Conservation (phyloP, 139 green algal genomes). For the Penium margaritaceum region DNA sequence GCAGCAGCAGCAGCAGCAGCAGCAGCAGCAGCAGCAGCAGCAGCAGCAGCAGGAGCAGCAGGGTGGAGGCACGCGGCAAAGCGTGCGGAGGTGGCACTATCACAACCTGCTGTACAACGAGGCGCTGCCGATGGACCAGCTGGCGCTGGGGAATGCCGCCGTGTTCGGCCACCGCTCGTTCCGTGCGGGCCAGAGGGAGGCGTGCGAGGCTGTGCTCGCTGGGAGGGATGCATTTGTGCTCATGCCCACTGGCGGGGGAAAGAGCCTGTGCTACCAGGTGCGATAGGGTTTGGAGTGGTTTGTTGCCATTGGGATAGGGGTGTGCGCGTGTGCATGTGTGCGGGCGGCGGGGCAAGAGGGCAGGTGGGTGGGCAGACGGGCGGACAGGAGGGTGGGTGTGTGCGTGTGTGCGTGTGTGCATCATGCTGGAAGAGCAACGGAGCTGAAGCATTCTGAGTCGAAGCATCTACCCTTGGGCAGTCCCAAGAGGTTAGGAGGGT, state of each 20-base stretch:
- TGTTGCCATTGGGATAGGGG: too few relatives aligned
- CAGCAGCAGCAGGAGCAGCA: not conserved
- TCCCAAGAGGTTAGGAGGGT: too few relatives aligned
- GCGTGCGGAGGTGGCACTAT: not conserved
- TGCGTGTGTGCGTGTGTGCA: too few relatives aligned
- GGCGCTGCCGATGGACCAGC: conserved; percentile 25
- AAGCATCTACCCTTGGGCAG: too few relatives aligned
- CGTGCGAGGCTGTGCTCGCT: conserved; percentile 59
- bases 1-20: too few relatives aligned
- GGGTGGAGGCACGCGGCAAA: not conserved
- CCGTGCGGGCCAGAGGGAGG: conserved; percentile 52
- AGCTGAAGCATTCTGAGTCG: too few relatives aligned
- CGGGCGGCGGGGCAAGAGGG: too few relatives aligned
- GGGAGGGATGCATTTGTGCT: conserved; percentile 77
- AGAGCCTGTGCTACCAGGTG: conserved; percentile 71
- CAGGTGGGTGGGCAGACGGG: too few relatives aligned
- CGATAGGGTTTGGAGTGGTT: too few relatives aligned
- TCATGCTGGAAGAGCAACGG: too few relatives aligned
- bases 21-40: not conserved
- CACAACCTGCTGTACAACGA: conserved; percentile 6
- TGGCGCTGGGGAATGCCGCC: conserved; percentile 23
- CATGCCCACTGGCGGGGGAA: conserved; percentile 88
- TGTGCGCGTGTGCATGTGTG: too few relatives aligned
- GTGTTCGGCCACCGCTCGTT: conserved; percentile 44
- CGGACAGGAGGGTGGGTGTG: too few relatives aligned